Evolutionary conservation across 2,329 filamentous ascomycete species (phyloP), one percentile per base, ranked within the genome.

Genomic region (Ophiocordyceps camponoti-floridani): DNA sequence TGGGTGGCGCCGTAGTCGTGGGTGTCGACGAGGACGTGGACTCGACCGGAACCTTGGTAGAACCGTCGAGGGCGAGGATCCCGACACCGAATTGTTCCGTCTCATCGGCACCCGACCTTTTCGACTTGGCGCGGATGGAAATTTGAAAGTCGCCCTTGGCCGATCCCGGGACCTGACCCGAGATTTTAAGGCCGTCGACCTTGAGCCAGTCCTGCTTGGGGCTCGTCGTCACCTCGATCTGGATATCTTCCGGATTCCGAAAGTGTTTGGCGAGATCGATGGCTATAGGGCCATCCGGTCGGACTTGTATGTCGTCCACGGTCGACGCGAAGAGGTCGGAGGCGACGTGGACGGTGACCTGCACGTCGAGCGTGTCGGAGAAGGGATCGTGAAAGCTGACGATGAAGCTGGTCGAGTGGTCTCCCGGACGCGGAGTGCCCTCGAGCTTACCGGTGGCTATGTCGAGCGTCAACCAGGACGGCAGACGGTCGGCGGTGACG

Each of bases 391-490:
- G 68, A 10, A 77, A 77, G 12, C 63, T 68, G 33, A 86, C 62
- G 1, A 70, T 76, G 42, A 89, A 69, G 50, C 80, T 81, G 27
- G 72, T 67, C 4, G 77, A 73, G 43, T 66, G 64, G 4, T 75
- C 72, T 43, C 67, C 63, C n/a, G 65, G 54, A 0, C 78, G 75
- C 3, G 82, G 76, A 1, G 63, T 81, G 2, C 86, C 87, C 30
- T 62, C 68, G 7, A 94, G 60, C 1, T 62, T 63, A 56, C 86
- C 72, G 0, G 76, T 78, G 9, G 62, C 52, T 2, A 69, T 62
- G 53, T 91, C 69, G 44, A 91, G 73, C 0, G 64, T 63, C 26
- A 93, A 58, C 87, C 87, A 94, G 3, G 63, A 55, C 0, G 86
- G 84, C 12, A 77, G 57, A 26, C 70, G 61, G 1, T 71, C 49